Percentiles rank a stretch among this genome's conserved stretches.
These are phyloP conservation scores for Trypanosoma lewisi DNA, from an alignment of 208 protist genomes.

Conservation along the genomic window DNA sequence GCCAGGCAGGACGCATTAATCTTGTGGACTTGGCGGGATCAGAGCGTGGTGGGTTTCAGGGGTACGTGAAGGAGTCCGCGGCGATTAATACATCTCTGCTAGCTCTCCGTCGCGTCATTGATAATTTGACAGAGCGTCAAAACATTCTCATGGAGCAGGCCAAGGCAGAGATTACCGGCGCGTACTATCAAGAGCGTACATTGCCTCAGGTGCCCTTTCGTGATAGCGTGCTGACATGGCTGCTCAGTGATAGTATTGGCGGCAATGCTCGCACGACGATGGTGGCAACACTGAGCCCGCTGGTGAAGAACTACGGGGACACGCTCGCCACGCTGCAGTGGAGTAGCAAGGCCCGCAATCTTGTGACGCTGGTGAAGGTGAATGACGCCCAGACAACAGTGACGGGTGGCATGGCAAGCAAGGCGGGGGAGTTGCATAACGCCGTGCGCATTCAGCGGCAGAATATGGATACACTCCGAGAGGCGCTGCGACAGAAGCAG, in stretches of 20 bases:
- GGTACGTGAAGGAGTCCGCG: conserved; percentile 89
- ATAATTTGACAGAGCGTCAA: conserved; percentile 86
- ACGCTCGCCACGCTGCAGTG: conserved; percentile 89
- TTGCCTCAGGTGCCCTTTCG: conserved; percentile 91
- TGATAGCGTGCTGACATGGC: conserved; percentile 87
- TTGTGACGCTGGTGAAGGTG: conserved; percentile 86
- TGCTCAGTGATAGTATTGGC: conserved; percentile 90
- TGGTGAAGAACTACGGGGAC: conserved; percentile 88
- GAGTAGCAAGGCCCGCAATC: conserved; percentile 87
- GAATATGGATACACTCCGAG: conserved; percentile 78
- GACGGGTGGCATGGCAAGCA: conserved; percentile 60
- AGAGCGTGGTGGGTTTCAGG: conserved; percentile 87
- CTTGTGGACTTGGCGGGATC: conserved; percentile 90
- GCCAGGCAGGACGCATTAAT: conserved; percentile 80
- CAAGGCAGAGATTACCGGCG: conserved; percentile 69
- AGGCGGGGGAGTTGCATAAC: conserved; percentile 73
- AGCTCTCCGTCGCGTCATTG: conserved; percentile 81
- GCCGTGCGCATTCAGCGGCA: conserved; percentile 75
- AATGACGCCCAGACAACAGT: conserved; percentile 77
- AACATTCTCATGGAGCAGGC: conserved; percentile 89
- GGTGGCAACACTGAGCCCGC: conserved; percentile 86
- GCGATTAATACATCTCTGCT: conserved; percentile 91
- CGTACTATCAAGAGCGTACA: conserved; percentile 49
- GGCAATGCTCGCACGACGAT: conserved; percentile 91
- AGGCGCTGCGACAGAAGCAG: conserved; percentile 72